Conservation (phyloP, 129 eudicot genomes). For the Helianthus tuberosus region DNA sequence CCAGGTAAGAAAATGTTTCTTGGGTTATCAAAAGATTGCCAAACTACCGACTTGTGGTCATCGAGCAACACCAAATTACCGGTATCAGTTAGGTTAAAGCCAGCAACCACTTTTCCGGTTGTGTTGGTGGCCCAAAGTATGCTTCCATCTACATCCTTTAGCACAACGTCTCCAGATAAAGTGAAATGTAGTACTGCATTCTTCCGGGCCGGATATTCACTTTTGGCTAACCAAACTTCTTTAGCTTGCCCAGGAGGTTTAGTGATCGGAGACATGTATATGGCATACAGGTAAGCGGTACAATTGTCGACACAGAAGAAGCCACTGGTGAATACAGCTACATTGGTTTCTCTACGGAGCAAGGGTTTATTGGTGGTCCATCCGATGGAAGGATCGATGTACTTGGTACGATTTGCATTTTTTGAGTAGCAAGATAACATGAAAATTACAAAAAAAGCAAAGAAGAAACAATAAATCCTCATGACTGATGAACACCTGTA, state of each 20-base stretch:
- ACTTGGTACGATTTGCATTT: too few species aligned
- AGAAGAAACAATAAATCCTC: too few species aligned
- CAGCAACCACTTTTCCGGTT: too few species aligned
- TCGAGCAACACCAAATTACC: too few species aligned
- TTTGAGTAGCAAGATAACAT: too few species aligned
- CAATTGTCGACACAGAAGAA: neutral
- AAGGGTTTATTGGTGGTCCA: neutral
- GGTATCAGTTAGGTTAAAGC: too few species aligned
- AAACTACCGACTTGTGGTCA: too few species aligned
- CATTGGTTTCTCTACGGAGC: neutral
- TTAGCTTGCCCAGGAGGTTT: neutral
- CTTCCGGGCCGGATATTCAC: slow-evolving; percentile 3
- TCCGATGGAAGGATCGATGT: neutral
- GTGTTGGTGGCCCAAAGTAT: too few species aligned
- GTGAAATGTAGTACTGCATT: slow-evolving; percentile 20
- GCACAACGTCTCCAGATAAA: too few species aligned
- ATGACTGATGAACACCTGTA: neutral
- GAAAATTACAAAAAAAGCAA: neutral
- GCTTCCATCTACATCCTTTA: too few species aligned
- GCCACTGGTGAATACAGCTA: slow-evolving; percentile 14
- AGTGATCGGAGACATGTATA: neutral
- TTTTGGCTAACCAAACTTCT: slow-evolving; percentile 39
- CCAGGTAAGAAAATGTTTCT: too few species aligned
- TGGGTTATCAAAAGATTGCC: too few species aligned
- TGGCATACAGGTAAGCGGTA: neutral